A percentile compares a stretch with the other conserved stretches of the same genome.
Evolutionary conservation across 371 early-diverging fungal species (phyloP).

Genomic region (Mycotypha africana): DNA sequence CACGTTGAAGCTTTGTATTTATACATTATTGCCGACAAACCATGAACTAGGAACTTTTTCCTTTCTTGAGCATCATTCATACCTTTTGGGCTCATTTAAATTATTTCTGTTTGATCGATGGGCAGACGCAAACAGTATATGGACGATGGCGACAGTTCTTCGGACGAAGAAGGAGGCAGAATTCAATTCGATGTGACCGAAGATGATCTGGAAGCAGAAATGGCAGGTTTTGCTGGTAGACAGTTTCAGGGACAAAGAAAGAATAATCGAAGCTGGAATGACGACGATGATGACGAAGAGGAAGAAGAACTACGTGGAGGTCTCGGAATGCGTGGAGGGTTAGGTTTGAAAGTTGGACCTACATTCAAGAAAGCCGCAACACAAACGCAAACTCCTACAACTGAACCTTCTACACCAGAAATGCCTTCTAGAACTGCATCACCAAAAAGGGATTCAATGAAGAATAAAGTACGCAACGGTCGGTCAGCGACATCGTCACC

Average conservation of each 20-base stretch:
- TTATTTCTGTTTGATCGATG: too few species aligned
- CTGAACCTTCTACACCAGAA: background rate
- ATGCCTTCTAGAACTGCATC: too few species aligned
- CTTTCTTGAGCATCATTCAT: too few species aligned
- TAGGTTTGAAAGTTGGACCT: slow-evolving; percentile 2
- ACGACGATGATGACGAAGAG: slow-evolving; percentile 32
- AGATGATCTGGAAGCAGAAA: slow-evolving; percentile 36
- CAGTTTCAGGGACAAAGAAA: slow-evolving; percentile 23
- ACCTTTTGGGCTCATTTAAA: too few species aligned
- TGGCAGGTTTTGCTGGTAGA: slow-evolving; percentile 33
- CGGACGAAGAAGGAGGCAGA: slow-evolving; percentile 36
- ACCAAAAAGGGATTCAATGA: slow-evolving; percentile 3
- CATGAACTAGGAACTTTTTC: too few species aligned
- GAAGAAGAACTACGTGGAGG: slow-evolving; percentile 24
- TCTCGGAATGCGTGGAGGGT: slow-evolving; percentile 4
- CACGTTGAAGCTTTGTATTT: too few species aligned
- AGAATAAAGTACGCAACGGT: slow-evolving; percentile 4
- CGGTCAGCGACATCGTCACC: background rate
- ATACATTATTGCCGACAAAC: too few species aligned
- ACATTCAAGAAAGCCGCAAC: slow-evolving; percentile 10
- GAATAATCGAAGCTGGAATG: slow-evolving; percentile 7
- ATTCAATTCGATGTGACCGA: slow-evolving; percentile 39
- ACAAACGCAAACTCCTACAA: slow-evolving; percentile 1
- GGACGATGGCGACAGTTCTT: slow-evolving; percentile 44
- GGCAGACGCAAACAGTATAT: slow-evolving; percentile 35